A percentile compares a stretch with the other conserved stretches of the same genome.
phyloP scores from a whole-genome alignment of 2,329 filamentous ascomycete species.

The Ophiostoma tasmaniense region DNA sequence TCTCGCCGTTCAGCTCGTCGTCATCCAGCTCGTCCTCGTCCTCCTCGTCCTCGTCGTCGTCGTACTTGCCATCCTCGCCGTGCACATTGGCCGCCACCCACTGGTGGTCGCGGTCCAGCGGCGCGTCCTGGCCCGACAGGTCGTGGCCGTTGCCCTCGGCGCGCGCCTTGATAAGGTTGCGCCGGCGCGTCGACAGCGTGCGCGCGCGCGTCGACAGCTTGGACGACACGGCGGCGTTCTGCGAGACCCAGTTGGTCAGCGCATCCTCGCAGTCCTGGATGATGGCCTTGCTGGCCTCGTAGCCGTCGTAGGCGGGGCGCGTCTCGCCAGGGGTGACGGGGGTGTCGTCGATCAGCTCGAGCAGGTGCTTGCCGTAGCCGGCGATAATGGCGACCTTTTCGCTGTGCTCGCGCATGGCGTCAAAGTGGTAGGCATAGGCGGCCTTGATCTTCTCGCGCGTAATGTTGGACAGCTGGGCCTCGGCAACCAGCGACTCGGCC shows the following conservation, averaged over 20 bases:
- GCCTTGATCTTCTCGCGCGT: slow-evolving; percentile 99
- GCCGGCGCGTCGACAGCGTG: slow-evolving; percentile 76
- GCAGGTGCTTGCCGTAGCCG: slow-evolving; percentile 94
- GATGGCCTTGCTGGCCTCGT: slow-evolving; percentile 96
- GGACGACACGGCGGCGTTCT: slow-evolving; percentile 79
- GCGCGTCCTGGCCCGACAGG: slow-evolving; percentile 71
- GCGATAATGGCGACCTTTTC: slow-evolving; percentile 98
- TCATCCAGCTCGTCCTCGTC: slow-evolving; percentile 31
- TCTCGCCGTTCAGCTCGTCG: slow-evolving; percentile 48
- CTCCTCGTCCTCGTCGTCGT: slow-evolving; percentile 35
- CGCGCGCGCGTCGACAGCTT: slow-evolving; percentile 82
- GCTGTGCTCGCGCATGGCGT: slow-evolving; percentile 91
- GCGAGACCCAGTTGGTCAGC: slow-evolving; percentile 91
- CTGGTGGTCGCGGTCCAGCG: slow-evolving; percentile 68
- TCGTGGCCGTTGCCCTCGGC: slow-evolving; percentile 73
- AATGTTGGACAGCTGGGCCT: slow-evolving; percentile 97
- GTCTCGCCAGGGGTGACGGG: slow-evolving; percentile 97
- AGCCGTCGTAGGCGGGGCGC: slow-evolving; percentile 89
- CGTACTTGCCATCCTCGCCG: slow-evolving; percentile 58
- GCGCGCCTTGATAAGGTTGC: slow-evolving; percentile 58
- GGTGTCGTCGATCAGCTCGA: slow-evolving; percentile 92
- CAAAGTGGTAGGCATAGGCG: slow-evolving; percentile 96
- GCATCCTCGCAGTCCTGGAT: slow-evolving; percentile 98
- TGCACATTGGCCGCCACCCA: slow-evolving; percentile 71
- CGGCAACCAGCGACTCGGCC: slow-evolving; percentile 95